phyloP scores from a whole-genome alignment of 495 filamentous ascomycete genomes.

The Penicillium atrosanguineum region DNA sequence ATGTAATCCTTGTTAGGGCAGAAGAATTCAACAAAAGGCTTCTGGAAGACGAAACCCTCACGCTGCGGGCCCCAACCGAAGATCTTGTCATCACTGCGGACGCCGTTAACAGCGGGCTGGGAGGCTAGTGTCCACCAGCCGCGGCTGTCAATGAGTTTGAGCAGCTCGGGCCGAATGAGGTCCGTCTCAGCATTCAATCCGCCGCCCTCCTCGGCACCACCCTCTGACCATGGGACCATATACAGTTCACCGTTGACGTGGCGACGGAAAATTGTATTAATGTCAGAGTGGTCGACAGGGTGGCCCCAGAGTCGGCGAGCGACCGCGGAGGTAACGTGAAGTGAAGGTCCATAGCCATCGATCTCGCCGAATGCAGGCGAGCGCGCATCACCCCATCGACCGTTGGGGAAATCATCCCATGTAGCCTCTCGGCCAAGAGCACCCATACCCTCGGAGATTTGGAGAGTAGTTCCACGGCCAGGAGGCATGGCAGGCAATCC shows the following conservation, averaged over 20 bases:
- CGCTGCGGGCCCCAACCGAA: constrained; percentile 94
- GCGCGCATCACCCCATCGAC: constrained; percentile 89
- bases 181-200: constrained; percentile 73
- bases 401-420: constrained; percentile 99
- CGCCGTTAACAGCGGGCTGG: constrained; percentile 91
- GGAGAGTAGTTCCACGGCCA: constrained; percentile 74
- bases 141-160: constrained; percentile 66
- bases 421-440: constrained; percentile 92
- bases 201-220: constrained; percentile 57
- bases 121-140: constrained; percentile 95
- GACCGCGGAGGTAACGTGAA: constrained; percentile 76
- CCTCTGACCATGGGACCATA: constrained; percentile 89
- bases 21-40: constrained; percentile 97
- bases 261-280: constrained; percentile 72
- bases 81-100: constrained; percentile 68
- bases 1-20: constrained; percentile 68
- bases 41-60: constrained; percentile 92
- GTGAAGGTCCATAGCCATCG: constrained; percentile 87
- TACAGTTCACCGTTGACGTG: constrained; percentile 74
- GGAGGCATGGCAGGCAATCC: constrained; percentile 37
- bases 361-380: constrained; percentile 93
- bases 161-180: constrained; percentile 69
- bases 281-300: constrained; percentile 64
- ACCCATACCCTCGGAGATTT: constrained; percentile 89
- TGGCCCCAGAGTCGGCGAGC: constrained; percentile 82